Evolutionary conservation across 192 early-diverging fungal genomes (phyloP), one percentile per base, ranked within the genome.

Genomic region (Backusella australiensis): DNA sequence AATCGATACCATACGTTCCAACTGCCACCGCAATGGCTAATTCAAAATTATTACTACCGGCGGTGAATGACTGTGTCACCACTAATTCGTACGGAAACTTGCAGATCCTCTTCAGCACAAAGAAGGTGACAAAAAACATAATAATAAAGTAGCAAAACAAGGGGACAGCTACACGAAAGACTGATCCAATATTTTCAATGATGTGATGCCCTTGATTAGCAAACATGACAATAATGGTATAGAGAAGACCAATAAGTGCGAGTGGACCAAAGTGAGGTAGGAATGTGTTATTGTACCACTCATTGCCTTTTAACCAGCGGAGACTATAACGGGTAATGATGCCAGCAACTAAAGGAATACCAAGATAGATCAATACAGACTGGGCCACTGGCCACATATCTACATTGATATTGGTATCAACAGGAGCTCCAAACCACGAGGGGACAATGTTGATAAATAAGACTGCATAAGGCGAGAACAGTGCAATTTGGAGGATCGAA

Each of bases 211-310:
- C 91, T 74, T 92, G 89, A 21, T 82, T 80, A 14, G 86, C 83
- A 88, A 93, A 93, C 90, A 93, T 90, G 65, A 93, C 84, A 8
- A 92, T 67, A 23, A 93, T 91, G n/a, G 89, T 90, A 75, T 86
- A 93, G 15, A 92, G 65, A 23, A 93, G 79, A 8, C 88, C 89
- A 34, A 92, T 12, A 6, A 93, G 73, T 36, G 90, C 83, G 1
- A 85, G 67, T 9, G 91, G 88, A 39, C 86, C 82, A 46, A 93
- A 81, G 17, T 35, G 72, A 21, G 89, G 87, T 11, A 93, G 34
- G 69, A 93, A 89, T 36, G 49, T 76, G 11, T 80, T 74, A 19
- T 89, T 75, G 75, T 91, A 92, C 90, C 89, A 93, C 2, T 75
- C 71, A 6, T 79, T 34, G 6, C 73, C 75, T 6, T 69, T 69